Percentiles rank a stretch among this genome's conserved stretches.
Evolutionary conservation across 495 filamentous ascomycete species (phyloP).

Genomic region (Arthonia radiata): DNA sequence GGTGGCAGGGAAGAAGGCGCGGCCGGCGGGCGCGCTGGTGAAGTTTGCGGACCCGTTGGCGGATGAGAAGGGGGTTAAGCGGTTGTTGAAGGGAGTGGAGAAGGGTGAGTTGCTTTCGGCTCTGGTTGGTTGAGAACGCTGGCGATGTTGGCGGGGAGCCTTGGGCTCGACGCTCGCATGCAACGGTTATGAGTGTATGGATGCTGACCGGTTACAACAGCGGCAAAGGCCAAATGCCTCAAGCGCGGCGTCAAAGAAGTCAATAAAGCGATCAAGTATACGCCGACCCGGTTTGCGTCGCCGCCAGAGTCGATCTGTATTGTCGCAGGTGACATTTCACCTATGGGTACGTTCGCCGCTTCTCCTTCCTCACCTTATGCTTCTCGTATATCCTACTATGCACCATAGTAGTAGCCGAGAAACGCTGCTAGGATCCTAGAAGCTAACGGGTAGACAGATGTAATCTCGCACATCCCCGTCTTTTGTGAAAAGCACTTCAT

Average conservation of each 20-base stretch:
- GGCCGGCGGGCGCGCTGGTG: slow-evolving; percentile 47
- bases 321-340: slow-evolving; percentile 88
- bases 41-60: slow-evolving; percentile 85
- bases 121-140: no score
- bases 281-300: slow-evolving; percentile 25
- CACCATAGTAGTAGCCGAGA: no score
- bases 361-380: no score
- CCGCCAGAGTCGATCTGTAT: slow-evolving; percentile 43
- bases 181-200: no score
- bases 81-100: slow-evolving; percentile 77
- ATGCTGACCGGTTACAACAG: no score
- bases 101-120: slow-evolving; percentile 57
- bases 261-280: slow-evolving; percentile 88
- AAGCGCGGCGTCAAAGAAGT: slow-evolving; percentile 97
- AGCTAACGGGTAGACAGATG: no score
- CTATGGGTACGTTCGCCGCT: no score
- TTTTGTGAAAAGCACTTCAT: slow-evolving; percentile 93
- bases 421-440: no score
- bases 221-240: slow-evolving; percentile 75
- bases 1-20: slow-evolving; percentile 12
- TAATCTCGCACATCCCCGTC: slow-evolving; percentile 89
- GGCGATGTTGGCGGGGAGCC: no score
- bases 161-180: no score
- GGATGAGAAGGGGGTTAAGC: slow-evolving; percentile 77
- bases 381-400: no score